Base-by-base conservation (phyloP, 345 rosid species). In the Salix purpurea region DNA sequence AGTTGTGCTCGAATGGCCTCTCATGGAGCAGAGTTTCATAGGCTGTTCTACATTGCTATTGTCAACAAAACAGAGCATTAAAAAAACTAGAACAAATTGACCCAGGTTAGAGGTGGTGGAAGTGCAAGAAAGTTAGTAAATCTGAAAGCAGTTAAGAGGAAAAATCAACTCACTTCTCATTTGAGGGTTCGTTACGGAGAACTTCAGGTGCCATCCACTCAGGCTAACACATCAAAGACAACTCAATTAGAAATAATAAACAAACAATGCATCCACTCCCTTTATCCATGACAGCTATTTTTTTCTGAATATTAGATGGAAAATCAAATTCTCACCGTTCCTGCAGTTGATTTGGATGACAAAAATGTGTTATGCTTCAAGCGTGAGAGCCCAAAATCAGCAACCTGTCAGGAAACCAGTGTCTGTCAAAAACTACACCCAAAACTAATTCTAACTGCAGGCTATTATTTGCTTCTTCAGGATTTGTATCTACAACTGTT, bases 191-290 rank as follows among this genome's bases (percentile, higher is more conserved):
- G 71, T 92, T 94, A 75, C 98, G 94, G 74, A 94, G 97, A 83
- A 92, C 97, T 87, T 94, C 98, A 6, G 97, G 98, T 74, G 98
- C 98, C 98, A 94, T 94, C 98, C 98, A 94, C 82, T 94, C 98
- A 13, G 98, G 97, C 98, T 94, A 75, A 52, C 81, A 87, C n/a
- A 80, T 66, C n/a, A 62, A 75, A 86, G 68, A 75, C 24, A 76
- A 74, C 44, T 71, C 73, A 12, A 79, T 87, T 77, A 88, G 86
- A 71, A 58, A 77, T 2, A 23, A 50, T 26, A 19, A 4, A 73
- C 34, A 50, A 72, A 26, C 8, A 13, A 58, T 18, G 37, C 23
- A 18, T 26, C 28, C 10, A 21, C 61, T 54, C 61, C 61, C 61
- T 54, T 9, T 7, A 56, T 48, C 73, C 30, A 50, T 14, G 50